These are phyloP conservation scores for Colletotrichum sp. DNA, from an alignment of 2,329 filamentous ascomycete species.

Conservation along the genomic window DNA sequence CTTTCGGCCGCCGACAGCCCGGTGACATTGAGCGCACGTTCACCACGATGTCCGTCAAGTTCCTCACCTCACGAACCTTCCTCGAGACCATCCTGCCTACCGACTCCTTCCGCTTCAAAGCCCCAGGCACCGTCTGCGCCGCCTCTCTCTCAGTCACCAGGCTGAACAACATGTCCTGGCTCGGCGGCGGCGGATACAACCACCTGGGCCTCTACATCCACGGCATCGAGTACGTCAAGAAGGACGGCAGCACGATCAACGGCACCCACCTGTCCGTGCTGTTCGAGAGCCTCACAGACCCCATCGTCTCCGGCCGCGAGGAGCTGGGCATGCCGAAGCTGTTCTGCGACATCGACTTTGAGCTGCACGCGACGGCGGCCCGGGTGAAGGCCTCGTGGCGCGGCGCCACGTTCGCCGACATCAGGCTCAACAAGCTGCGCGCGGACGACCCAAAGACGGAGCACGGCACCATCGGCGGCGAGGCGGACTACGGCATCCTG, in stretches of 20 bases:
- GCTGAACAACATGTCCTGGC: constrained; percentile 61
- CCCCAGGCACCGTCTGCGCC: constrained; percentile 46
- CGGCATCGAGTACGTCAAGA: constrained; percentile 60
- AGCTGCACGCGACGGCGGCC: constrained; percentile 32
- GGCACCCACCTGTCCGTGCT: constrained; percentile 63
- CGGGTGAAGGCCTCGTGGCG: constrained; percentile 46
- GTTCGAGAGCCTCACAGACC: constrained; percentile 64
- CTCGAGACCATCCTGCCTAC: constrained; percentile 54
- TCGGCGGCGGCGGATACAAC: constrained; percentile 64
- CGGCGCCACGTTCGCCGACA: constrained; percentile 43
- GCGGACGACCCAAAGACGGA: constrained; percentile 26
- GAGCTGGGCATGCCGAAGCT: constrained; percentile 68
- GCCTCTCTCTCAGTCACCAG: constrained; percentile 47
- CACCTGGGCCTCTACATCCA: constrained; percentile 67
- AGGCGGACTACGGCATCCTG: constrained; percentile 53
- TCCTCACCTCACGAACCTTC: constrained; percentile 54
- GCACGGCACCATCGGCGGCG: constrained; percentile 25
- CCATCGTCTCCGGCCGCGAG: constrained; percentile 64
- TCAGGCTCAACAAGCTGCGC: constrained; percentile 39
- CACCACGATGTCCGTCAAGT: constrained; percentile 50
- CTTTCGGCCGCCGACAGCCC: constrained; percentile 8
- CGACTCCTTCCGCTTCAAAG: constrained; percentile 43
- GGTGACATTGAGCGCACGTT: constrained; percentile 37
- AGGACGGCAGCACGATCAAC: constrained; percentile 48
- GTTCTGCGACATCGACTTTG: constrained; percentile 54